Percentiles rank a stretch among this genome's conserved stretches.
These are phyloP conservation scores for Acacia pycnantha DNA, from an alignment of 331 rosid species.

Conservation along the genomic window DNA sequence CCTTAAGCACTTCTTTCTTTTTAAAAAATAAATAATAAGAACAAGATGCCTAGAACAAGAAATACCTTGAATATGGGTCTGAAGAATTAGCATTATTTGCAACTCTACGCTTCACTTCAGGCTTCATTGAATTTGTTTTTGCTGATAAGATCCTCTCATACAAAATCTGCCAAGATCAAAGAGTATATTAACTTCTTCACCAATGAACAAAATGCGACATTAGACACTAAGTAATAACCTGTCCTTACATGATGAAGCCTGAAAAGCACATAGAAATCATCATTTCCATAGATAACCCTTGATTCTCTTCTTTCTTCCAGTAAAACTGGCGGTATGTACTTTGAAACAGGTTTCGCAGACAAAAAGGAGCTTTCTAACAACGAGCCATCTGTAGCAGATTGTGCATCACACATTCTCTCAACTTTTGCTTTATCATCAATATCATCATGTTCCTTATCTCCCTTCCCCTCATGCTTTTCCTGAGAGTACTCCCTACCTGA, in stretches of 20 bases:
- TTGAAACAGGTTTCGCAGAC: conserved; percentile 81
- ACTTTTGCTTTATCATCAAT: conserved; percentile 87
- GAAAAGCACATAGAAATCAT: conserved; percentile 81
- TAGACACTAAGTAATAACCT: neutral
- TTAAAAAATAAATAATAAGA: neutral
- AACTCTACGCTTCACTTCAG: conserved; percentile 62
- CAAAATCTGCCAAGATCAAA: conserved; percentile 59
- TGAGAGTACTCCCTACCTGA: too few relatives aligned
- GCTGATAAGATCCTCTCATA: conserved; percentile 87
- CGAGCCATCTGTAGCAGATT: conserved; percentile 58
- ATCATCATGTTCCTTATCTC: conserved; percentile 41
- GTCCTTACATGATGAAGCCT: conserved; percentile 95
- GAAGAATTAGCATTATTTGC: conserved; percentile 53
- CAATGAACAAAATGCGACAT: neutral
- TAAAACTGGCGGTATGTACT: conserved; percentile 54
- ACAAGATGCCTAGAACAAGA: conserved; percentile 3
- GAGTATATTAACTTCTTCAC: conserved; percentile 23
- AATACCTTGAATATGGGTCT: conserved; percentile 73
- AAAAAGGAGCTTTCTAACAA: conserved; percentile 69
- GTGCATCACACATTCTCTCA: conserved; percentile 70
- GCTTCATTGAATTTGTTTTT: conserved; percentile 58
- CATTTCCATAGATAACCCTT: conserved; percentile 83
- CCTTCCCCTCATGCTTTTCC: too few relatives aligned
- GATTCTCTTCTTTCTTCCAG: conserved; percentile 53
- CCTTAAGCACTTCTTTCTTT: neutral